These are phyloP conservation scores for Teratosphaeria pseudoeucalypti DNA, from an alignment of 2,329 filamentous ascomycete genomes.

Conservation along the genomic window DNA sequence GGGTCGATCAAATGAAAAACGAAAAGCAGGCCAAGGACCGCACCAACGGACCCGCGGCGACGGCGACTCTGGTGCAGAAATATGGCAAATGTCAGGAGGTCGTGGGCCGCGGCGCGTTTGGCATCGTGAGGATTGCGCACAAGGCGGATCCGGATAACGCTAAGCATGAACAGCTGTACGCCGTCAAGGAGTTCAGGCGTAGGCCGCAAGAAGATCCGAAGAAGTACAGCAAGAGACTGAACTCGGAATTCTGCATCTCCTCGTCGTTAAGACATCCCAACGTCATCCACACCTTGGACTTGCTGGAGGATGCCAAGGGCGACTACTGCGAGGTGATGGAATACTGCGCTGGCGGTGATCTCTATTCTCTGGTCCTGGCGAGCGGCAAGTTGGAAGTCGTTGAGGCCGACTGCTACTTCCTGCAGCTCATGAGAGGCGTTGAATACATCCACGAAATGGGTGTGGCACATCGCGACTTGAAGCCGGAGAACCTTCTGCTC, in stretches of 20 bases:
- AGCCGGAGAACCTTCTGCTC: conserved; percentile 89
- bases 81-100: conserved; percentile 98
- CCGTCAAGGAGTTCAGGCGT: conserved; percentile 95
- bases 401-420: conserved; percentile 97
- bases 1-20: conserved; percentile 86
- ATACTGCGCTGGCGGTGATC: conserved; percentile 90
- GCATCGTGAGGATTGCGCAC: conserved; percentile 94
- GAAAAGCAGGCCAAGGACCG: conserved; percentile 66
- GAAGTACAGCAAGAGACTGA: conserved; percentile 95
- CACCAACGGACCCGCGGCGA: conserved; percentile 63
- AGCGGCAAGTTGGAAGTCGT: conserved; percentile 83
- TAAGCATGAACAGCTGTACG: conserved; percentile 78
- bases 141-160: conserved; percentile 75
- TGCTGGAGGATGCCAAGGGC: conserved; percentile 90
- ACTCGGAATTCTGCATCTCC: conserved; percentile 96
- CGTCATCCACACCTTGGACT: conserved; percentile 92
- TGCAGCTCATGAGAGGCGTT: conserved; percentile 97
- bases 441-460: conserved; percentile 99
- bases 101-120: conserved; percentile 90
- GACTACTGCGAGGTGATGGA: conserved; percentile 99
- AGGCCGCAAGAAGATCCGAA: conserved; percentile 89
- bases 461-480: conserved; percentile 90
- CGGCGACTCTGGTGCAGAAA: conserved; percentile 79
- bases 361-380: conserved; percentile 86
- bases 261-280: conserved; percentile 94